phyloP scores from a whole-genome alignment of 805 yeast genomes.

The Wickerhamiella spandovensis region DNA sequence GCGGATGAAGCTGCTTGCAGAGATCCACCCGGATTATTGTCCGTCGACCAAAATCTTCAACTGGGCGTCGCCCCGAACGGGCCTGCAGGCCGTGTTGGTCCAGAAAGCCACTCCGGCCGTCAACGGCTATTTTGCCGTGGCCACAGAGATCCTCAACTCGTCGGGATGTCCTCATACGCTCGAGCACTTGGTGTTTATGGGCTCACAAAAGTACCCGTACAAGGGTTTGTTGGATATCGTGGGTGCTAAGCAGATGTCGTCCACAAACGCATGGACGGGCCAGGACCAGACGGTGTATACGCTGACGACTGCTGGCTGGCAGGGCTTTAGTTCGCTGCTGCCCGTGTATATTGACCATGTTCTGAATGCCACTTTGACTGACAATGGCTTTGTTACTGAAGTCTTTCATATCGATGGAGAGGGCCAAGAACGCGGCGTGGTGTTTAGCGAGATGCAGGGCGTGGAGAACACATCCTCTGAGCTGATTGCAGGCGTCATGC shows the following conservation, averaged over 20 bases:
- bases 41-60: constrained; percentile 27
- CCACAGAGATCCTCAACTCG: constrained; percentile 78
- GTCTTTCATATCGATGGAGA: constrained; percentile 89
- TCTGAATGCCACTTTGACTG: constrained; percentile 71
- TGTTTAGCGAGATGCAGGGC: constrained; percentile 94
- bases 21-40: constrained; percentile 15
- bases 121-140: constrained; percentile 90
- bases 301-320: constrained; percentile 88
- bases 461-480: constrained; percentile 66
- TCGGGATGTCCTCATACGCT: constrained; percentile 92
- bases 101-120: constrained; percentile 73
- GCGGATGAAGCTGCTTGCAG: constrained; percentile 13
- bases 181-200: constrained; percentile 92
- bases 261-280: constrained; percentile 94
- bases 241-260: constrained; percentile 71
- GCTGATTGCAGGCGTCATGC: constrained; percentile 29
- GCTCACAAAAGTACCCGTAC: constrained; percentile 76
- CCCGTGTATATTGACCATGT: constrained; percentile 89
- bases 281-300: constrained; percentile 94
- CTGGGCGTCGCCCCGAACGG: constrained; percentile 70
- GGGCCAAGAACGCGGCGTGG: constrained; percentile 91
- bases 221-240: constrained; percentile 81
- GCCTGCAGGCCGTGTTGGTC: constrained; percentile 65
- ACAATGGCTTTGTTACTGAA: constrained; percentile 84
- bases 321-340: constrained; percentile 68